Evolutionary conservation across 108 stramenopile genomes (phyloP), one percentile per base, ranked within the genome.

Genomic region (Skeletonema tropicum): DNA sequence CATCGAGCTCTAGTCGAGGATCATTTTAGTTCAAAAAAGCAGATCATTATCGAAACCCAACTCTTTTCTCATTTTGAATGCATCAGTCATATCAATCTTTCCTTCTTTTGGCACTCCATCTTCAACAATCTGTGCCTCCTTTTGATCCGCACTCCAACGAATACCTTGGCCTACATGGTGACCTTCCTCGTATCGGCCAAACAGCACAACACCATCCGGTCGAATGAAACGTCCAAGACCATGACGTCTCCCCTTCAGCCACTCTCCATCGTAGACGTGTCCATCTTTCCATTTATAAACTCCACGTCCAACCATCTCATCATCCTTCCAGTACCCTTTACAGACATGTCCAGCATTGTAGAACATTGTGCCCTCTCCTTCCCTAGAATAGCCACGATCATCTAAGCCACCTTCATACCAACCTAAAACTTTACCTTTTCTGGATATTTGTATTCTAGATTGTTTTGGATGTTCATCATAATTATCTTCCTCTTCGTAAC

Each of bases 281-380:
- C 77, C 77, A 68, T 79, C 77, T 13, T 66, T 9, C 77, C 77
- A 79, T 35, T 33, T 45, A 15, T 79, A 79, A 0, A 65, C 69
- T 1, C 77, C 77, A 11, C 77, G 77, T 39, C 77, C 77, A 30
- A 55, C 42, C 77, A 79, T 79, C 52, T 79, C 77, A 49, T 79
- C 77, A 42, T 79, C 67, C 17, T 79, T 25, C 70, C 70, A 79
- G 17, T 42, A 67, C 3, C 77, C 77, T 29, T 67, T 70, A 36
- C 71, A 79, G 55, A 57, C 66, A 41, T 79, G 77, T 15, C 77
- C 77, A 58, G 77, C 77, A 26, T 79, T 71, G 77, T 79, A 79
- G 65, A 72, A 79, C 77, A 79, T 79, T 57, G 64, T 59, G 1
- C 77, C 77, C 26, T 41, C 26, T 9, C 77, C 77, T 23, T 68